Percentiles rank a stretch among this genome's conserved stretches.
These are phyloP conservation scores for Agaricus subrufescens DNA, from an alignment of 768 basidiomycete species.

Conservation along the genomic window DNA sequence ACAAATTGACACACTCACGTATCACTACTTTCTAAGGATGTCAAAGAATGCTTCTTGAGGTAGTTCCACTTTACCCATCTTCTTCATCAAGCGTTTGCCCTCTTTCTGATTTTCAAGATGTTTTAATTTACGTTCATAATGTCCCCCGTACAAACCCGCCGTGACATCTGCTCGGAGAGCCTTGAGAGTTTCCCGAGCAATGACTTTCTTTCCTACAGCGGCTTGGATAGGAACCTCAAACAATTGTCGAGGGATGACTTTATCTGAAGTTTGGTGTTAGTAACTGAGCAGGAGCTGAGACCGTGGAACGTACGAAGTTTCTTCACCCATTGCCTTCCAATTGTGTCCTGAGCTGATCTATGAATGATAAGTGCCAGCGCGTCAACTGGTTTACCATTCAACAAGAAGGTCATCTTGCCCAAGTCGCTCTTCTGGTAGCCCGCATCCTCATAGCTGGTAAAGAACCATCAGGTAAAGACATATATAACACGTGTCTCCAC, in stretches of 20 bases:
- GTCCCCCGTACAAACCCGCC: constrained; percentile 90
- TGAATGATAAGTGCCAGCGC: constrained; percentile 92
- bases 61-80: constrained; percentile 81
- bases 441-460: constrained; percentile 84
- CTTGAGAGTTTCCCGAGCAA: constrained; percentile 85
- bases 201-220: constrained; percentile 77
- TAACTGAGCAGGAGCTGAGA: background rate
- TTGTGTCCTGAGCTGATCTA: constrained; percentile 64
- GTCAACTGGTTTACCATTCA: constrained; percentile 88
- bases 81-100: constrained; percentile 86
- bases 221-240: constrained; percentile 98
- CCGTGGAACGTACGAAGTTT: constrained; percentile 70
- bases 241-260: constrained; percentile 87
- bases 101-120: constrained; percentile 89
- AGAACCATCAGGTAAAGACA: background rate
- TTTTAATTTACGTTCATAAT: constrained; percentile 92
- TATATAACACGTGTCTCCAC: background rate
- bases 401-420: constrained; percentile 88
- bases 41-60: constrained; percentile 97
- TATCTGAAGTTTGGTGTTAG: constrained; percentile 42
- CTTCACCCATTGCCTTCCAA: constrained; percentile 84
- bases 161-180: constrained; percentile 91
- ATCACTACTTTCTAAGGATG: constrained; percentile 58
- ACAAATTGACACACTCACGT: constrained; percentile 13
- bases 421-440: constrained; percentile 82